These are phyloP conservation scores for Candida tetrigidarum DNA, from an alignment of 1,139 yeast species.

Conservation along the genomic window DNA sequence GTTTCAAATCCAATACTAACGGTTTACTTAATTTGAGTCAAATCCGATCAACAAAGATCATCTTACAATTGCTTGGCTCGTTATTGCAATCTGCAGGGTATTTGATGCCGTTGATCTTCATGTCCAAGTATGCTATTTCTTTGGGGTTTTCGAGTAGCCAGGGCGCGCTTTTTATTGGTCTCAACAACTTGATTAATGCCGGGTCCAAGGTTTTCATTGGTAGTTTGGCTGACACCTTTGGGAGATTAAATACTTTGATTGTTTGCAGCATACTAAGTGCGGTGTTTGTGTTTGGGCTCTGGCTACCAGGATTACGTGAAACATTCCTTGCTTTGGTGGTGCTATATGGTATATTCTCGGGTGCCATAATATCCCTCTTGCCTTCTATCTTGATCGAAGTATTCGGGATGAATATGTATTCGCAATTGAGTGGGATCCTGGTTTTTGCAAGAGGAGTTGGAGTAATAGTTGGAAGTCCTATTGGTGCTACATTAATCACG, in stretches of 20 bases:
- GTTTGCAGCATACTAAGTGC: constrained; percentile 38
- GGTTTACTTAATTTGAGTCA: constrained; percentile 20
- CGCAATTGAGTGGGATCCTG: constrained; percentile 29
- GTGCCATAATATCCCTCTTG: constrained; percentile 41
- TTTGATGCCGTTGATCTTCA: constrained; percentile 41
- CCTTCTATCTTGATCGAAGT: constrained; percentile 44
- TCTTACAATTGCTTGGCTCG: constrained; percentile 34
- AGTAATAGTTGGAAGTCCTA: constrained; percentile 34
- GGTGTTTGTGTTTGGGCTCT: constrained; percentile 32
- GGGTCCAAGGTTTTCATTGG: constrained; percentile 41
- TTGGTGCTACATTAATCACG: constrained; percentile 32
- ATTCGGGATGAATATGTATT: constrained; percentile 38
- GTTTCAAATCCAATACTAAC: constrained; percentile 22
- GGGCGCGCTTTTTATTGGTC: constrained; percentile 47
- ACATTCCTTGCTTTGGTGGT: constrained; percentile 42
- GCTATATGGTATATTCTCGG: constrained; percentile 38
- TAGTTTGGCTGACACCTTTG: constrained; percentile 37
- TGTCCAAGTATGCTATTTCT: constrained; percentile 44
- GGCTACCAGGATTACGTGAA: constrained; percentile 24
- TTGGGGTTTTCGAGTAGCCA: constrained; percentile 35
- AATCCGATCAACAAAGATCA: constrained; percentile 24
- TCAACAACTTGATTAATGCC: constrained; percentile 46
- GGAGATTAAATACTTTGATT: constrained; percentile 41
- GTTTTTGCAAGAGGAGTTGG: constrained; percentile 37
- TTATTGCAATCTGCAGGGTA: constrained; percentile 46